These are phyloP conservation scores for Globisporangium yorkense DNA, from an alignment of 352 stramenopile species.

Conservation along the genomic window DNA sequence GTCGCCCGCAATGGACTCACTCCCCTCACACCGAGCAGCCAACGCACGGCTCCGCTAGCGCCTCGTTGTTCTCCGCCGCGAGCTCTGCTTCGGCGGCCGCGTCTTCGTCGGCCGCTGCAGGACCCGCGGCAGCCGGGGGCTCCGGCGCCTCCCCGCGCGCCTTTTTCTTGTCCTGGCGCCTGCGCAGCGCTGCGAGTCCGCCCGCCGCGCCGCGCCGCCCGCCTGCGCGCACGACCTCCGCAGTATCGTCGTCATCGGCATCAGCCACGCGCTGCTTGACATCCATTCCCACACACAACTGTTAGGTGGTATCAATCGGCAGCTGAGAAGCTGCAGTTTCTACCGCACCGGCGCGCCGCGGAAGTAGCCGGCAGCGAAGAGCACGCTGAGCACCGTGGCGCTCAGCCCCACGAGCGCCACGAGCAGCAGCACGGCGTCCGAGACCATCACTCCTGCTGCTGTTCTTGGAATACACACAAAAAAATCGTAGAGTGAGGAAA, in stretches of 20 bases:
- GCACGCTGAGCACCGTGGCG: constrained; percentile 42
- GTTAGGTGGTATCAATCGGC: background rate
- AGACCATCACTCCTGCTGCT: constrained; percentile 26
- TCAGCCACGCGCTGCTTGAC: constrained; percentile 16
- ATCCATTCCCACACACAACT: background rate
- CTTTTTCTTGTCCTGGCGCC: constrained; percentile 61
- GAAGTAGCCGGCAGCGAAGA: constrained; percentile 72
- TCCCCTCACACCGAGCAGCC: background rate
- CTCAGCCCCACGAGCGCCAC: constrained; percentile 45
- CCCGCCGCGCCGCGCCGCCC: constrained; percentile 29
- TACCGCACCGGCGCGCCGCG: constrained; percentile 22
- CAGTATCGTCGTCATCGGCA: constrained; percentile 18
- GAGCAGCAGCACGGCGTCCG: constrained; percentile 47
- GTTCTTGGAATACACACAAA: background rate
- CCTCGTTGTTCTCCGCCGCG: constrained; percentile 14
- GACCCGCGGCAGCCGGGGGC: constrained; percentile 4
- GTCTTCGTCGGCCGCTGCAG: constrained; percentile 7
- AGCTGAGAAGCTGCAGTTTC: background rate
- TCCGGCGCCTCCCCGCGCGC: constrained; percentile 16
- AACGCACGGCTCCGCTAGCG: constrained; percentile 37
- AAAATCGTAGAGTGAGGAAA: background rate
- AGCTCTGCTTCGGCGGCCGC: constrained; percentile 15
- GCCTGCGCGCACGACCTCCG: constrained; percentile 22
- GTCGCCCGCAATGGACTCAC: background rate
- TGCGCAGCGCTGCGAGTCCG: constrained; percentile 52